Evolutionary conservation across 345 rosid species (phyloP), one percentile per base, ranked within the genome.

Genomic region (Angophora floribunda): DNA sequence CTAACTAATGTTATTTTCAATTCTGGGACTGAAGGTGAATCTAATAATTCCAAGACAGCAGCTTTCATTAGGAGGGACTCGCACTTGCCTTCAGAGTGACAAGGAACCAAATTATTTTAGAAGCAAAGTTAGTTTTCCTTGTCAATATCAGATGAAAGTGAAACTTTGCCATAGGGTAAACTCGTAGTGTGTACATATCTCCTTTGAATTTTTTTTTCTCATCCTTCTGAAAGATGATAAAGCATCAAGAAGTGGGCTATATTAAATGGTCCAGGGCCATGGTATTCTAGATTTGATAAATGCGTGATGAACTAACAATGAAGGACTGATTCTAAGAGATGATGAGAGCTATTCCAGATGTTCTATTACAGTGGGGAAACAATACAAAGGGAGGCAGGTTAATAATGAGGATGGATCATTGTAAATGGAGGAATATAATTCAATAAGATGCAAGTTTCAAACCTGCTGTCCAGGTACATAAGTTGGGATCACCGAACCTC

Each of bases 381-480:
- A 70, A 45, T 22, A 32, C 84, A 75, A 75, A 41, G 24, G 80
- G 45, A 70, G 49, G 26, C 49, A 16, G 80, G 32, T 70, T 24
- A 70, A 70, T 70, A 70, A 16, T 32, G 80, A 70, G 80, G 80
- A 30, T 70, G 22, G 45, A 70, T 32, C 80, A 70, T 70, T 70
- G 80, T 32, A 16, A 36, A 32, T 67, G 80, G 80, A 67, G 86
- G 51, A 78, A n/a, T 41, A n/a, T 51, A 41, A 75, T 41, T 75
- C 28, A 2, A 44, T 0, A 44, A 52, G 86, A 87, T 50, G 22
- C 49, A 51, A 51, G 59, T 19, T 50, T 36, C 95, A 90, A 87
- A 97, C 99, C 99, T 97, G 98, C 91, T 97, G 98, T 90, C 99
- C 99, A 87, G 89, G 87, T 28, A 87, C 91, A 89, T 95, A 96